These are phyloP conservation scores for Gaeumannomyces tritici DNA, from an alignment of 2,329 filamentous ascomycete species.

Conservation along the genomic window DNA sequence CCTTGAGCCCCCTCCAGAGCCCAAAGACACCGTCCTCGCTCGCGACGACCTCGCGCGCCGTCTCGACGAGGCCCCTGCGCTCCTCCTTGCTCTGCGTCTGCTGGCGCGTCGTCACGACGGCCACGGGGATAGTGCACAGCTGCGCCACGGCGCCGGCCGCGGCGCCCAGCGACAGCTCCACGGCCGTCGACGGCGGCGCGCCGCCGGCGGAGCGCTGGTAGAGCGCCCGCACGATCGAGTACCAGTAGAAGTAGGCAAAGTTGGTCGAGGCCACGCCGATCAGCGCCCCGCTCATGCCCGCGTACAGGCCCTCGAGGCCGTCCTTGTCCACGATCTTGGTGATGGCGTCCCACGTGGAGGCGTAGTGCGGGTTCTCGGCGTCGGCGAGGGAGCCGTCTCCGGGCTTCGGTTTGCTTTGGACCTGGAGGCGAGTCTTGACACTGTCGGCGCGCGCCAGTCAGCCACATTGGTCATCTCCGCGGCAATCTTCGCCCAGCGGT, in stretches of 20 bases:
- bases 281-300: slow-evolving; percentile 77
- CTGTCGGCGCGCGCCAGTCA: slow-evolving; percentile 32
- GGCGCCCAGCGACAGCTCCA: slow-evolving; percentile 79
- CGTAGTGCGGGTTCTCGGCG: slow-evolving; percentile 63
- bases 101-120: slow-evolving; percentile 90
- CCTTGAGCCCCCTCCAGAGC: slow-evolving; percentile 91
- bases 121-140: slow-evolving; percentile 91
- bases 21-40: slow-evolving; percentile 84
- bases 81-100: slow-evolving; percentile 83
- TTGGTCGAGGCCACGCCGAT: slow-evolving; percentile 94
- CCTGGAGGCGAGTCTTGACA: slow-evolving; percentile 92
- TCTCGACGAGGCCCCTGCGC: slow-evolving; percentile 77
- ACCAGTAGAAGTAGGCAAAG: slow-evolving; percentile 99
- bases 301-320: slow-evolving; percentile 74
- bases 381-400: slow-evolving; percentile 31
- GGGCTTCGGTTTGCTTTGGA: slow-evolving; percentile 66
- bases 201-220: slow-evolving; percentile 52
- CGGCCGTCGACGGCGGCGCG: slow-evolving; percentile 60
- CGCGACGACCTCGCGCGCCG: slow-evolving; percentile 78
- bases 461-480: neutral
- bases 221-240: slow-evolving; percentile 73
- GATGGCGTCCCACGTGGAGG: slow-evolving; percentile 81
- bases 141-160: slow-evolving; percentile 85
- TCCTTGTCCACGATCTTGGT: slow-evolving; percentile 73
- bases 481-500: too few relatives aligned